Base-by-base conservation (phyloP, 306 rosid species). In the Cucumis cinereus region DNA sequence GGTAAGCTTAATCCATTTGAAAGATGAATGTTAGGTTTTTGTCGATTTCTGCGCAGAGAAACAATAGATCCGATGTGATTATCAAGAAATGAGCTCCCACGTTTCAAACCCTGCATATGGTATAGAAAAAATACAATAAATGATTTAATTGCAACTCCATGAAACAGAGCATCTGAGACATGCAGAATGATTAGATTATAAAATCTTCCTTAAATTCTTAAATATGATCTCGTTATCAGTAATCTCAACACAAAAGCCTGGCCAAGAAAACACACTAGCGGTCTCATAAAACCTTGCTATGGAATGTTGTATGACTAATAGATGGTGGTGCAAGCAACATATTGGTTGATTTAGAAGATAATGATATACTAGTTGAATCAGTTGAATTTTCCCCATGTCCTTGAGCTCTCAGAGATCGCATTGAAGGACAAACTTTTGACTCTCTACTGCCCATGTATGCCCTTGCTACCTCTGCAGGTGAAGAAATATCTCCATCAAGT, bases 401-500 rank as follows among this genome's bases (percentile, higher is more conserved):
- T 84, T 80, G 83, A 78, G 77, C 80, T 38, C 23, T 90, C 54
- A 76, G 52, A 47, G 87, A 87, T 62, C 79, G 81, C 84, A 78
- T 79, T 75, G 90, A 74, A 22, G 96, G 84, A 53, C 88, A 88
- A 61, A 76, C 84, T 69, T 83, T 88, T 62, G 88, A 81, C 78
- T 88, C 83, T 86, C 90, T 90, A 80, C 82, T 84, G 55, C 87
- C 94, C 98, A 93, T 93, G 86, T 91, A 93, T 67, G 94, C 90
- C 81, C 90, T 93, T 68, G 98, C 98, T 55, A 90, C 88, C 87
- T 85, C 91, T 35, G 90, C 88, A 78, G 98, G 96, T 77, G 97
- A 88, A 83, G 89, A 88, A 84, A 83, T 85, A 78, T 86, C 92
- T 50, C 84, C 91, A 73, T 86, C 87, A 82, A 89, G 89, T 81